Conservation (phyloP, 306 rosid species). For the Quercus suber region DNA sequence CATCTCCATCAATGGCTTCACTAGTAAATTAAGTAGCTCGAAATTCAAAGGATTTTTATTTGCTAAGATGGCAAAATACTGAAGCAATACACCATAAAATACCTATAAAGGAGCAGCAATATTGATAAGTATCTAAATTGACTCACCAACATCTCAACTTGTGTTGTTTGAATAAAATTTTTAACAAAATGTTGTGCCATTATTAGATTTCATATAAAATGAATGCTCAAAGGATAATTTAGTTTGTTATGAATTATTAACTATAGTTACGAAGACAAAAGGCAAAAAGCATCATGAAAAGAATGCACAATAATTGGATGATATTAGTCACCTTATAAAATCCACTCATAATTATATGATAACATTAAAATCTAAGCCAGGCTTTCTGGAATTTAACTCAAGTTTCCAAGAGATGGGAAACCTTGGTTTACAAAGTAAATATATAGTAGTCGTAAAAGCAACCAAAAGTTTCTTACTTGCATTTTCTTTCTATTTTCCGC, state of each 20-base stretch:
- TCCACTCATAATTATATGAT: background rate
- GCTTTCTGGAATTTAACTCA: background rate
- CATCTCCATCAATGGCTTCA: constrained; percentile 86
- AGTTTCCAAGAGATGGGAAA: background rate
- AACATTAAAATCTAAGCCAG: background rate
- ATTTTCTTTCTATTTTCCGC: constrained; percentile 87
- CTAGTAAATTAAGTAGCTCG: constrained; percentile 63
- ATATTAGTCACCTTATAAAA: background rate
- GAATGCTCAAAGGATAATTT: background rate
- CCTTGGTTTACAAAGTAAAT: constrained; percentile 8
- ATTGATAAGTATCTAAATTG: background rate
- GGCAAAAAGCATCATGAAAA: background rate
- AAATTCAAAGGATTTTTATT: constrained; percentile 61
- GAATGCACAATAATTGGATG: background rate
- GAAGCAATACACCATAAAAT: constrained; percentile 83
- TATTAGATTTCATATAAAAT: background rate
- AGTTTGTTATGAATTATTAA: background rate
- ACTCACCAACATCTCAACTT: background rate
- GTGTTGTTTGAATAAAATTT: background rate
- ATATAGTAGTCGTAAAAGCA: constrained; percentile 10
- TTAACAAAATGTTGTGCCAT: background rate
- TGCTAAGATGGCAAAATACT: constrained; percentile 85
- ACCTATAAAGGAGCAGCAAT: constrained; percentile 52
- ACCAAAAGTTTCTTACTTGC: constrained; percentile 53
- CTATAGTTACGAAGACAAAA: background rate